Evolutionary conservation across 1,139 yeast species (phyloP).

Genomic region (Pichia inconspicua): DNA sequence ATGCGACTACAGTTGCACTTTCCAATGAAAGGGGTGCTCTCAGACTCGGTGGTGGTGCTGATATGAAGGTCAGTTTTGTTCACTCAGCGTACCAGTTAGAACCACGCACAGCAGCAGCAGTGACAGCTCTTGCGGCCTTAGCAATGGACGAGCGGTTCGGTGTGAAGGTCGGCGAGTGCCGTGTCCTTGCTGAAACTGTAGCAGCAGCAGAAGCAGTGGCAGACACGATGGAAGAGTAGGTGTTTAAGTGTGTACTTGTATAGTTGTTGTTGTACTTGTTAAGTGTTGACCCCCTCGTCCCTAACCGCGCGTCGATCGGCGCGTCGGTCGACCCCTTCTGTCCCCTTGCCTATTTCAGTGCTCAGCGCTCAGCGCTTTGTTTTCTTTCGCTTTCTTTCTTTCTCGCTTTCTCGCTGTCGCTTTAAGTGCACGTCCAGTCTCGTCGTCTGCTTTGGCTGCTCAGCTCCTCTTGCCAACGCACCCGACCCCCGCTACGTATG

Average conservation of each 20-base stretch:
- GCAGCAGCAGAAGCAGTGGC: background rate
- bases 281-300: too few species aligned
- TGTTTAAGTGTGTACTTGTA: background rate
- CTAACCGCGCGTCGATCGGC: background rate
- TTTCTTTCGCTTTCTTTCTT: too few species aligned
- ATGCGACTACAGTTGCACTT: conserved; percentile 62
- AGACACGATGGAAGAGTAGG: conserved; percentile 1
- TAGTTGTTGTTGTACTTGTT: too few species aligned
- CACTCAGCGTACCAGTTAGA: conserved; percentile 62
- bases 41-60: conserved; percentile 72
- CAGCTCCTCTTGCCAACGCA: too few species aligned
- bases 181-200: background rate
- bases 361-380: background rate
- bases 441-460: too few species aligned
- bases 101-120: conserved; percentile 40
- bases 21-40: conserved; percentile 48
- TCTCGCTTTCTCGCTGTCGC: too few species aligned
- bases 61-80: conserved; percentile 73
- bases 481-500: too few species aligned
- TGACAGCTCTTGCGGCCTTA: conserved; percentile 48
- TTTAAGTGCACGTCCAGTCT: too few species aligned
- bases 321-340: background rate
- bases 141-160: conserved; percentile 64
- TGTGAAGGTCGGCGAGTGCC: conserved; percentile 52
- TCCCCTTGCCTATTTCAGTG: too few species aligned